These are phyloP conservation scores for Aciculosporium take DNA, from an alignment of 2,329 filamentous ascomycete species.

Conservation along the genomic window DNA sequence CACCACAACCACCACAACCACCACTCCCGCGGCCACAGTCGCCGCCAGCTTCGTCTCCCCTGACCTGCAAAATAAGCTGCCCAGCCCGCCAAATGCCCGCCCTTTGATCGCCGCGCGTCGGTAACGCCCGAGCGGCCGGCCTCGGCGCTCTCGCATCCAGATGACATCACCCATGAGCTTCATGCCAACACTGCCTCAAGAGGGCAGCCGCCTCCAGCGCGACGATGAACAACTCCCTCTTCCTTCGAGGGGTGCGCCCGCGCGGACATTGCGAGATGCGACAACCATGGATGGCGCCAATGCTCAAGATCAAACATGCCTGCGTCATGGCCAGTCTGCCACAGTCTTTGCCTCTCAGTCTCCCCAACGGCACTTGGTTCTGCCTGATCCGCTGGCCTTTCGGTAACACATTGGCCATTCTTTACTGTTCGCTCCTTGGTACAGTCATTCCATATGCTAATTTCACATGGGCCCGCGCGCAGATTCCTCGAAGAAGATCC, in stretches of 20 bases:
- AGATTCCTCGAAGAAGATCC: slow-evolving; percentile 78
- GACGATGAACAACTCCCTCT: slow-evolving; percentile 5
- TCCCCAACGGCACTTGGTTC: slow-evolving; percentile 33
- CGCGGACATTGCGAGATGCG: background rate
- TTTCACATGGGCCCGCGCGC: background rate
- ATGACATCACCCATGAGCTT: slow-evolving; percentile 8
- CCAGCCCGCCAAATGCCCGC: slow-evolving; percentile 1
- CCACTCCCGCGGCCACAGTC: background rate
- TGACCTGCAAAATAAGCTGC: background rate
- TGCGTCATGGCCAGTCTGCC: slow-evolving; percentile 7
- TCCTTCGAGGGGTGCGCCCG: background rate
- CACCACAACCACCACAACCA: background rate
- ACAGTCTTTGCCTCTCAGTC: slow-evolving; percentile 12
- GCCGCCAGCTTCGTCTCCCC: background rate
- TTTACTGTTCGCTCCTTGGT: background rate
- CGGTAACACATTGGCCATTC: slow-evolving; percentile 23
- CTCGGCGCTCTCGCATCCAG: background rate
- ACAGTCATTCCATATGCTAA: slow-evolving; percentile 4
- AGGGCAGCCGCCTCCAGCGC: slow-evolving; percentile 5
- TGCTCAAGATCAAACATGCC: background rate
- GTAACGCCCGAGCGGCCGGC: slow-evolving; percentile 3
- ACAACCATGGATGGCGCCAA: slow-evolving; percentile 1
- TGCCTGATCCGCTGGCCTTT: slow-evolving; percentile 45
- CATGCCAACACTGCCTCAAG: slow-evolving; percentile 5
- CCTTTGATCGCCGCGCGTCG: slow-evolving; percentile 1